Evolutionary conservation across 2,329 filamentous ascomycete genomes (phyloP).

Genomic region (Didymella sp.): DNA sequence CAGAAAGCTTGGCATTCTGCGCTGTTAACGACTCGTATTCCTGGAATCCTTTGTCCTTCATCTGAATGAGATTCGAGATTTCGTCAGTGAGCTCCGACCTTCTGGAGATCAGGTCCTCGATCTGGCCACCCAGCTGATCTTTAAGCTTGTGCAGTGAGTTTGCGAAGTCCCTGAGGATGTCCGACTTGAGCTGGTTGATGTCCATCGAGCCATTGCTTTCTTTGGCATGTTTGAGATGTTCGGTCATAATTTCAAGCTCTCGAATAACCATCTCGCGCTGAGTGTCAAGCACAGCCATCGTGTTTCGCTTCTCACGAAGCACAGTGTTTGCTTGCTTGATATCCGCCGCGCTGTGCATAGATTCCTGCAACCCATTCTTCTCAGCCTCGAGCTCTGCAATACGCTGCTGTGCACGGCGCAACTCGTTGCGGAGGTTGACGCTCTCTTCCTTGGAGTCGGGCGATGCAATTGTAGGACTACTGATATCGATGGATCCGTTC

Average conservation of each 20-base stretch:
- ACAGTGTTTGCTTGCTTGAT: slow-evolving; percentile 84
- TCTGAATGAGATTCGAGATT: slow-evolving; percentile 78
- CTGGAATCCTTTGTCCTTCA: slow-evolving; percentile 90
- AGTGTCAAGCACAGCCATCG: slow-evolving; percentile 90
- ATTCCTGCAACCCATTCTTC: slow-evolving; percentile 63
- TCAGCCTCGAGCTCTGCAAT: slow-evolving; percentile 88
- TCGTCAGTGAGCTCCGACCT: slow-evolving; percentile 85
- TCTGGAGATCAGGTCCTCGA: slow-evolving; percentile 90
- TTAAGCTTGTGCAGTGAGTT: slow-evolving; percentile 73
- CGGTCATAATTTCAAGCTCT: slow-evolving; percentile 86
- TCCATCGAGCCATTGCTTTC: slow-evolving; percentile 79
- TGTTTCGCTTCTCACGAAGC: slow-evolving; percentile 90
- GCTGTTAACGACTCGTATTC: slow-evolving; percentile 95
- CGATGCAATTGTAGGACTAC: slow-evolving; percentile 72
- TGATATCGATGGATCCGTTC: slow-evolving; percentile 62
- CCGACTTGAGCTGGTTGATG: slow-evolving; percentile 70
- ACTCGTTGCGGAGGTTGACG: slow-evolving; percentile 67
- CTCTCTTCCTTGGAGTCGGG: slow-evolving; percentile 57
- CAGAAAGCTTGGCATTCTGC: slow-evolving; percentile 91
- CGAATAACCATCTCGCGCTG: slow-evolving; percentile 95
- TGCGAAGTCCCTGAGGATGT: slow-evolving; percentile 68
- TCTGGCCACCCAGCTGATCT: slow-evolving; percentile 74
- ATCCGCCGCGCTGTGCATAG: slow-evolving; percentile 64
- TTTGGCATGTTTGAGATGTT: slow-evolving; percentile 86
- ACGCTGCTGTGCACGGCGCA: slow-evolving; percentile 80